Base-by-base conservation (phyloP, 495 filamentous ascomycete genomes). In the Penicillium bialowiezense region DNA sequence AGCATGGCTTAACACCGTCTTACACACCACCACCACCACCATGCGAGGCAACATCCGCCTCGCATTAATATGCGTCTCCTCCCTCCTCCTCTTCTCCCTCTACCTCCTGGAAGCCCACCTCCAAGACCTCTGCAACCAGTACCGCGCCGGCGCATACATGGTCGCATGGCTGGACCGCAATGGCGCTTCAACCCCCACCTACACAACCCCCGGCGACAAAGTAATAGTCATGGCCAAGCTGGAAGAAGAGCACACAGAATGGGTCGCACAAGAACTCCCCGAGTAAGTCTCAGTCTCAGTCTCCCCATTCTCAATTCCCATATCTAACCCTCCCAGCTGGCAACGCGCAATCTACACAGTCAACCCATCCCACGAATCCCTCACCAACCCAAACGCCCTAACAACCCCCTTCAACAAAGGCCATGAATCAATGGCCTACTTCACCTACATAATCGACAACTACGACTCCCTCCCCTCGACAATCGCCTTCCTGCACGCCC, bases 371-470 rank as follows among this genome's bases (percentile, higher is more conserved):
- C 60, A 50, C 1, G 77, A 76, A 6, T 67, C 67, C 12, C 68
- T 73, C 75, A 23, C 77, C 71, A 13, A 78, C 68, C 43, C 47
- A 12, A 17, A 55, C 4, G 41, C 48, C 13, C 67, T 72, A 51
- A 76, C 59, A 44, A 75, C 64, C 0, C 56, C 62, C 10, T n/a
- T 57, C 9, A 88, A 88, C 56, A 90, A 90, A 67, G 87, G 87
- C 36, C 81, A 89, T 54, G 87, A 91, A 63, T 83, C 82, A 8
- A 84, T 89, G 76, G 77, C 83, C 23, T 91, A 91, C 63, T 71
- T 88, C 12, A 84, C 78, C 39, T 89, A 87, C 61, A 73, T 91
- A 49, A 81, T 87, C 54, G 82, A 89, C 56, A 68, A 84, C 66
- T 91, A 89, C 69, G 63, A 88, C 54, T 47, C 65, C 13, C 74